Conservation (phyloP, 139 green algal genomes). For the Asterochloris erici region DNA sequence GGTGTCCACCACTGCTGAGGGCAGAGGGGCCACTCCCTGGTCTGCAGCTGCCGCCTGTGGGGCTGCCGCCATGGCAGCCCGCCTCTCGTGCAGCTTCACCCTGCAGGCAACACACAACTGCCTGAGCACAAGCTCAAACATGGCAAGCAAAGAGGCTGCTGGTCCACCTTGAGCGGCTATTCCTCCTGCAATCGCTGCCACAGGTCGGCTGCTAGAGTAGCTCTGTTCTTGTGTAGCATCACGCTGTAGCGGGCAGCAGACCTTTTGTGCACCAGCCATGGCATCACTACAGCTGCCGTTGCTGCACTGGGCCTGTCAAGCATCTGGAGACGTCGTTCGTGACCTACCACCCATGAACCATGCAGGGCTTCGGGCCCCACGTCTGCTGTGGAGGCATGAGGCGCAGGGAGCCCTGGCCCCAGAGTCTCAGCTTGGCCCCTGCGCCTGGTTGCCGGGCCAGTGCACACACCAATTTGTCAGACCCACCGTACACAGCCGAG, state of each 20-base stretch:
- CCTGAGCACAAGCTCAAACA: neutral
- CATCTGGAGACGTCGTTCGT: no score
- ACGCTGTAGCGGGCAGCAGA: no score
- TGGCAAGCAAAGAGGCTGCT: neutral
- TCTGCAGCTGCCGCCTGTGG: neutral
- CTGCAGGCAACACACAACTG: neutral
- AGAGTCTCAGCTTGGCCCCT: neutral
- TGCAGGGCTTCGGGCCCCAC: no score
- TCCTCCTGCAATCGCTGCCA: neutral
- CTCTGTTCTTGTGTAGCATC: no score
- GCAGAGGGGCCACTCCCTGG: neutral
- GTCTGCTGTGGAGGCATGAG: no score
- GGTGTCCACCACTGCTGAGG: conserved; percentile 9
- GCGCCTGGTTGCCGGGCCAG: neutral
- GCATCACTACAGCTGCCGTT: no score
- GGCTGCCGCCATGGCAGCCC: neutral
- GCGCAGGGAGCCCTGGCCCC: no score
- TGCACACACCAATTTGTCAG: neutral
- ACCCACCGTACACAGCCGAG: neutral
- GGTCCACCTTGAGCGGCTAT: no score
- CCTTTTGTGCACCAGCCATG: no score
- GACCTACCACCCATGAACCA: no score
- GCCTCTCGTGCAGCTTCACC: conserved; percentile 2
- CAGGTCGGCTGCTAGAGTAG: neutral
- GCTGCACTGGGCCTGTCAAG: no score